Base-by-base conservation (phyloP, 495 filamentous ascomycete species). In the Penicillium coffeae region DNA sequence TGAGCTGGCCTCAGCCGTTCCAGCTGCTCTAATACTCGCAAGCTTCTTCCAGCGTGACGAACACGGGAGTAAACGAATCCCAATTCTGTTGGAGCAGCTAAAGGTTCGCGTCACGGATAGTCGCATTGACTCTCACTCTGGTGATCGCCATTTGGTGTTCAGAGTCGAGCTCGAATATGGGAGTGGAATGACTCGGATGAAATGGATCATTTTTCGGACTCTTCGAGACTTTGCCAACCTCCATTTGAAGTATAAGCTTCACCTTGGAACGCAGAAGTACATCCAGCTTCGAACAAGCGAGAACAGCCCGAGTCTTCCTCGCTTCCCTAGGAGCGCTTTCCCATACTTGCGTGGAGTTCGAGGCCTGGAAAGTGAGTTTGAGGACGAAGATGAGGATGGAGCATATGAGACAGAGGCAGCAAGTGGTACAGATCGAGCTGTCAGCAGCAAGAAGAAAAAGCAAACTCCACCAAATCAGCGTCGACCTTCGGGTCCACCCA, bases 1-100 rank as follows among this genome's bases (percentile, higher is more conserved):
- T 4, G 93, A 99, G 64, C 75, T 99, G 18, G 84, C 90, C 20
- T 95, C 93, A 6, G 93, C 87, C 30, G 85, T 88, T 1, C 93
- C 93, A 8, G 93, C 93, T 9, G 93, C 89, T 18, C 67, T 97
- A 45, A 94, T 99, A 50, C 69, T 97, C 35, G 93, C 93, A 6
- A 95, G 89, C 56, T 95, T 95, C 85, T 92, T 96, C 58, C 93
- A 99, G 66, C 78, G 93, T 32, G 93, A 99, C 53, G 93, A 99
- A 65, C 88, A 96, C 52, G 90, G 90, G 34, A 93, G 95, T 69
- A 93, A 87, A 62, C 81, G 91, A 25, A 95, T 97, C 38, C 93
- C 93, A 1, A 88, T 99, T 41, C 77, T 99, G 5, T 77, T 99
- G 2, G 93, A 99, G 62, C 93, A 99, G 69, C 76, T 99, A 41